Evolutionary conservation across 2,329 filamentous ascomycete species (phyloP), one percentile per base, ranked within the genome.

Genomic region (Pseudocercospora fuligena): DNA sequence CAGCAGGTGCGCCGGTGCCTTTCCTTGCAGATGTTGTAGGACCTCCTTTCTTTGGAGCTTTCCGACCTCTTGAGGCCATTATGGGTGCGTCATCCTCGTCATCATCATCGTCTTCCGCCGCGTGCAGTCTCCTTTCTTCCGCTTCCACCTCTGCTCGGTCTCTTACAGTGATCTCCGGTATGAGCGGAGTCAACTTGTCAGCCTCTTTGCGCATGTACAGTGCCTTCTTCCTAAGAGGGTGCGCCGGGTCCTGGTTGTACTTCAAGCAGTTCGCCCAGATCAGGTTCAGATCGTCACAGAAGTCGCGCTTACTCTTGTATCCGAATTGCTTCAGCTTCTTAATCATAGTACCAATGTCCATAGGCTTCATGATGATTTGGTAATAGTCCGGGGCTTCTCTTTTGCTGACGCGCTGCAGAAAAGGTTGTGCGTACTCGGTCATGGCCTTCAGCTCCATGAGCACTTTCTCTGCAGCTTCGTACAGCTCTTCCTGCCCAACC

Each of bases 211-310:
- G 89, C 95, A 99, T 98, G 70, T 93, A 92, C 66, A 97, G 89
- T 12, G 95, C 95, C 85, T 97, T 96, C 76, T 95, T 93, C 51
- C 95, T 88, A 59, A 98, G 84, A 27, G 92, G 92, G 75, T 97
- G 93, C 67, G 89, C 89, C 73, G 93, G 90, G 69, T 96, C 93
- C 71, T 92, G 91, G 78, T 99, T 99, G 80, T 98, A 99, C 74
- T 91, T 93, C 64, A 99, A 84, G 78, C 95, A 99, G 76, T 99
- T 99, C 64, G 93, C 88, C 95, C 95, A 99, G 61, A 99, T 98
- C 60, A 98, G 83, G 77, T 96, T 94, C 9, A 99, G 85, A 77
- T 99, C 95, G 33, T 91, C 87, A 27, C 98, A 93, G 72, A 99
- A 99, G 25, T 99, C 95, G 68, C 92, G 88, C 82, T 99, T 99